Evolutionary conservation across 2,329 filamentous ascomycete genomes (phyloP), one percentile per base, ranked within the genome.

Genomic region (Hymenoscyphus occultus): DNA sequence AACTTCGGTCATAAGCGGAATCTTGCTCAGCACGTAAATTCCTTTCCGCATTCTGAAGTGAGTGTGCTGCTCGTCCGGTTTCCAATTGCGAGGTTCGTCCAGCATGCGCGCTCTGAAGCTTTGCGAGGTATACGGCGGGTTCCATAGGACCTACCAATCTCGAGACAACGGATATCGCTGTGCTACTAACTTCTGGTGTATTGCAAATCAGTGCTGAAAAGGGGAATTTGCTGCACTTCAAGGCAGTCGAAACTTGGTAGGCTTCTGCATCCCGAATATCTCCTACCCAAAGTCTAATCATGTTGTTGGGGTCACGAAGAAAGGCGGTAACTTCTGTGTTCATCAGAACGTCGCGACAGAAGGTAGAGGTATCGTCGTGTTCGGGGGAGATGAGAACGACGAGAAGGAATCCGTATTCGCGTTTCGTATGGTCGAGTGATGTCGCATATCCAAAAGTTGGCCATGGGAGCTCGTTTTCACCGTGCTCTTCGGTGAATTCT

Each of bases 401-500:
- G n/a, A 98, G 79, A 14, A 99, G 81, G 75, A 96, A 97, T 75
- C 96, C 96, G 63, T 97, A 83, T 42, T 98, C 92, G 71, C 88
- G 89, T 80, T 98, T 97, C 5, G 94, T 93, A 45, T 89, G 79
- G 74, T 99, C 95, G 68, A 97, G 86, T 0, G 93, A 93, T 78
- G 96, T 91, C 5, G 96, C 93, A 74, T 98, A 95, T 4, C 94
- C 93, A 61, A 90, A 90, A 74, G 97, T 93, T 70, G 90, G 88
- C 76, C 96, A 97, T 0, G 90, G 88, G 4, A 98, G 78, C 4
- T 81, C 82, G 59, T 87, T 85, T 19, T 82, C 79, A 0, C 92
- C 93, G 74, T 97, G 95, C 72, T 96, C 92, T 78, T 99, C 95
- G 73, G 97, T 93, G 70, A 99, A 97, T 72, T 98, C 93, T 9